Evolutionary conservation across 2,329 filamentous ascomycete genomes (phyloP), one percentile per base, ranked within the genome.

Genomic region (Beauveria sp.): DNA sequence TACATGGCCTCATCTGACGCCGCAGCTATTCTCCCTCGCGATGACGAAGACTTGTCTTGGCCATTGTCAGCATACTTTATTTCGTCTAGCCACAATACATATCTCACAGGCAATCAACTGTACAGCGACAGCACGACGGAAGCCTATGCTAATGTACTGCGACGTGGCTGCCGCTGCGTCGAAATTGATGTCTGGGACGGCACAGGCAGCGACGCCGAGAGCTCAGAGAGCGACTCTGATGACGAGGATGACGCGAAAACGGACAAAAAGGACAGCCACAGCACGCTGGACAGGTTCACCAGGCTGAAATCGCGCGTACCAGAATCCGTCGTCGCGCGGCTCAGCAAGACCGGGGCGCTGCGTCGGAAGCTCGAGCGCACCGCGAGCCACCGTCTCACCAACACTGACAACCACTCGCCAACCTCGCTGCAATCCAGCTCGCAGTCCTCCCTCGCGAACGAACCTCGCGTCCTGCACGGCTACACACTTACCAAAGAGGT

Each of bases 141-240:
- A 66, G 89, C 90, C 2, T 97, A 97, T 77, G 91, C 91, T 66
- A 87, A 87, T 55, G 91, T 92, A 10, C 78, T 97, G 61, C 83
- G 91, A 67, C 86, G 90, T 56, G 92, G 91, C 2, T 96, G 92
- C 68, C 87, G 92, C 20, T 97, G 92, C 74, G 87, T 97, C 62
- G 92, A 97, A 76, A 90, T 97, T 63, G 92, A 97, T 70, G 96
- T 94, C 68, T 97, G 92, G 92, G 91, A 97, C 71, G 92, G 92
- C 47, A 85, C 89, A 61, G 88, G 92, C 68, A 91, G 69, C 69
- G 89, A 73, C 82, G 89, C 77, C 70, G 85, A 73, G 80, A 88
- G 73, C 81, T 89, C 72, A 77, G 84, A 77, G 48, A 68, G 70
- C 55, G 24, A 22, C 14, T 60, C 50, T 12, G 66, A 70, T 7